phyloP scores from a whole-genome alignment of 192 early-diverging fungal genomes.

The Chytriomyces hyalinus region DNA sequence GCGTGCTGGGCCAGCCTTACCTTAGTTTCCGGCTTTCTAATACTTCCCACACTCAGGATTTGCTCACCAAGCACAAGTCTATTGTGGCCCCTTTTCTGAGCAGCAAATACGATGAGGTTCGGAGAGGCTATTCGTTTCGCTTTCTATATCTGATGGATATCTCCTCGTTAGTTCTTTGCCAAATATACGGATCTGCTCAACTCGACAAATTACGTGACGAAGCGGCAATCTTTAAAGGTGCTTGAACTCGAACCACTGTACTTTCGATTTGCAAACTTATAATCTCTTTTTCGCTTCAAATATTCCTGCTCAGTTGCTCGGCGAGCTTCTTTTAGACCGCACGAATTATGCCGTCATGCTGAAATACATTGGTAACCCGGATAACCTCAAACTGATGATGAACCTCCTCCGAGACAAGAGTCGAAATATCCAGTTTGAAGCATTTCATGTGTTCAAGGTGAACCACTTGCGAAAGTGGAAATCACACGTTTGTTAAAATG shows the following conservation, averaged over 20 bases:
- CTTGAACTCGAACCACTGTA: background rate
- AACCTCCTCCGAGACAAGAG: slow-evolving; percentile 91
- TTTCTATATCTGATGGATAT: background rate
- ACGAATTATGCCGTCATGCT: slow-evolving; percentile 96
- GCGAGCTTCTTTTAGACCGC: slow-evolving; percentile 95
- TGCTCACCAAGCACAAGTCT: slow-evolving; percentile 92
- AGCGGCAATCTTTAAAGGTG: slow-evolving; percentile 97
- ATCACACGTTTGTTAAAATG: background rate
- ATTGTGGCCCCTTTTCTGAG: slow-evolving; percentile 89
- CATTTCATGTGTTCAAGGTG: slow-evolving; percentile 99
- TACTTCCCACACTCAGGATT: slow-evolving; percentile 60
- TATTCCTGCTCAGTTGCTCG: slow-evolving; percentile 71
- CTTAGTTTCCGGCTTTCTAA: background rate
- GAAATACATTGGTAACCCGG: slow-evolving; percentile 86
- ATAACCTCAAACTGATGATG: slow-evolving; percentile 98
- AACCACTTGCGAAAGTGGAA: background rate
- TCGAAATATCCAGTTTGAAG: slow-evolving; percentile 99
- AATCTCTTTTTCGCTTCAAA: background rate
- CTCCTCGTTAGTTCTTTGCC: slow-evolving; percentile 71
- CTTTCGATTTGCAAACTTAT: background rate
- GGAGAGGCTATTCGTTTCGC: background rate
- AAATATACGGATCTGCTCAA: slow-evolving; percentile 82
- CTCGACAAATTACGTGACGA: slow-evolving; percentile 97
- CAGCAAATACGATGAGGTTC: slow-evolving; percentile 81
- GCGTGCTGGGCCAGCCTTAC: background rate